A percentile compares a stretch with the other conserved stretches of the same genome.
phyloP scores from a whole-genome alignment of 2,329 filamentous ascomycete species.

The Pseudomassariella vexata region DNA sequence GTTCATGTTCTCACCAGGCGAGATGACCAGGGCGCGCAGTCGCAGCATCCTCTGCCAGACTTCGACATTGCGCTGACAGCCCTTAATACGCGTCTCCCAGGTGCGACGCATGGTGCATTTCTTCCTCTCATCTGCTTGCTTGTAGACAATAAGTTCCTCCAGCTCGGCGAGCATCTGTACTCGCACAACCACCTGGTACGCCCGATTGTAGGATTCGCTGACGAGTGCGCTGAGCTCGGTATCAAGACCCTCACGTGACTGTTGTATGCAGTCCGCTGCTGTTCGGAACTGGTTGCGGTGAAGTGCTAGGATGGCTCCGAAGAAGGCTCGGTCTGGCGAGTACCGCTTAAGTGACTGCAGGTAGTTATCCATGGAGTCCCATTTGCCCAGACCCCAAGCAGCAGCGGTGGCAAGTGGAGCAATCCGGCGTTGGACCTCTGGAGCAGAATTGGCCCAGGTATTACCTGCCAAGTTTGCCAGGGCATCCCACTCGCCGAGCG shows the following conservation, averaged over 20 bases:
- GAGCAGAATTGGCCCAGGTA: conserved; percentile 85
- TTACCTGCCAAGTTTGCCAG: conserved; percentile 83
- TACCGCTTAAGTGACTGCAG: conserved; percentile 89
- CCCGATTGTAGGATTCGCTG: conserved; percentile 97
- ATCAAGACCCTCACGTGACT: conserved; percentile 87
- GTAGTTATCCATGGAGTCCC: conserved; percentile 98
- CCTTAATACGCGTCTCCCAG: conserved; percentile 92
- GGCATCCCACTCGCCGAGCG: conserved; percentile 94
- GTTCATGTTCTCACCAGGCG: conserved; percentile 87
- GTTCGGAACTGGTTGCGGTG: conserved; percentile 95
- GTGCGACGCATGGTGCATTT: conserved; percentile 86
- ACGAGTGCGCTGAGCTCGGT: conserved; percentile 92
- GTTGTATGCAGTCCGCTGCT: conserved; percentile 81
- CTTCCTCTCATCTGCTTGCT: conserved; percentile 85
- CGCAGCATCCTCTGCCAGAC: conserved; percentile 99
- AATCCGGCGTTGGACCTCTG: conserved; percentile 84
- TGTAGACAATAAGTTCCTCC: conserved; percentile 97
- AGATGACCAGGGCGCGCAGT: conserved; percentile 85
- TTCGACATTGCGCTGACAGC: conserved; percentile 94
- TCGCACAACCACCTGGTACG: conserved; percentile 95
- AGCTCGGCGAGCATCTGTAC: conserved; percentile 99
- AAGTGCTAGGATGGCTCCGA: conserved; percentile 89
- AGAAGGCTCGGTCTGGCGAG: conserved; percentile 94
- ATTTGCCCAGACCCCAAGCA: conserved; percentile 93
- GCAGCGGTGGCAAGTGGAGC: conserved; percentile 91